Evolutionary conservation across 352 stramenopile genomes (phyloP).

Genomic region (Pythium dissotocum): DNA sequence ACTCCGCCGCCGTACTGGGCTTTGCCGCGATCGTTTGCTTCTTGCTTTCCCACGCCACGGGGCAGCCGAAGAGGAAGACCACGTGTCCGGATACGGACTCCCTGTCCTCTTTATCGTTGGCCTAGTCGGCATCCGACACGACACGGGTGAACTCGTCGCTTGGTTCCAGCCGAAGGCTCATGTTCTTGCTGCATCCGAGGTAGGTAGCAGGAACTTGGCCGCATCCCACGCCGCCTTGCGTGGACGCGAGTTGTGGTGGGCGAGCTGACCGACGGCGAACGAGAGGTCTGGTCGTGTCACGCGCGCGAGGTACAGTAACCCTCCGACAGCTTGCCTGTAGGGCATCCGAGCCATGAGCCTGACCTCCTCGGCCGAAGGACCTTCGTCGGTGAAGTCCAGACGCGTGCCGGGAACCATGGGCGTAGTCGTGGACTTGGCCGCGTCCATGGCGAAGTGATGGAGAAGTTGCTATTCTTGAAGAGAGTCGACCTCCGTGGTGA

Average conservation of each 20-base stretch:
- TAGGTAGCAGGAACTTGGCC: no score
- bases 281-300: no score
- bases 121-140: constrained; percentile 19
- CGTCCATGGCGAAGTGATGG: constrained; percentile 17
- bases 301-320: no score
- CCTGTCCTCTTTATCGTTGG: constrained; percentile 9
- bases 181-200: no score
- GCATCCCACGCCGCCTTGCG: no score
- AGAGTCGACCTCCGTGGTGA: constrained; percentile 5
- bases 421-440: neutral
- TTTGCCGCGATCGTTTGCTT: constrained; percentile 19
- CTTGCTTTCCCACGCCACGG: constrained; percentile 9
- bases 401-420: constrained; percentile 18
- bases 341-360: constrained; percentile 1
- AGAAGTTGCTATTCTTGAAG: neutral
- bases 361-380: neutral
- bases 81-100: constrained; percentile 18
- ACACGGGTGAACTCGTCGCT: neutral
- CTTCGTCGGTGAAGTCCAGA: neutral
- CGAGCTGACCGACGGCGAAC: no score
- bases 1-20: constrained; percentile 17
- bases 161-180: neutral
- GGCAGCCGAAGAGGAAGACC: constrained; percentile 12
- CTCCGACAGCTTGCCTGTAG: constrained; percentile 16
- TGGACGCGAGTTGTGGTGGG: no score